Evolutionary conservation across 208 protist species (phyloP), one percentile per base, ranked within the genome.

Genomic region (Leishmania gerbilli): DNA sequence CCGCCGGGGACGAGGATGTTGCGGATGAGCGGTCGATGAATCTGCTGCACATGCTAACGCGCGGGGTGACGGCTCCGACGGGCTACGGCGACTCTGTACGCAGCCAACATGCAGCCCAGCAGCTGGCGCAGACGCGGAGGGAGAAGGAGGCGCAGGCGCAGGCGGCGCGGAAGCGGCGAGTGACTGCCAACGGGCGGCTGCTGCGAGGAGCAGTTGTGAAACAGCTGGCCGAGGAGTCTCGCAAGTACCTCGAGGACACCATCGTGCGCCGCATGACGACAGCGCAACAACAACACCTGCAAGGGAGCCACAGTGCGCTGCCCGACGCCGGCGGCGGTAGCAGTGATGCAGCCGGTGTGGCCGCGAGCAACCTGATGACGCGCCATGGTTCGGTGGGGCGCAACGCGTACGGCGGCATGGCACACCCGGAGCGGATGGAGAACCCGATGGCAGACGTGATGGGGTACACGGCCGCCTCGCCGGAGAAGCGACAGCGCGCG

Each of bases 21-120:
- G 42, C 81, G 19, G 83, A 85, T 15, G 53, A 83, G 17, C 77
- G 83, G 6, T 83, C 89, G 45, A 85, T 90, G 71, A 92, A 85
- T 60, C 83, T 94, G 19, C 90, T 96, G 71, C 87, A 91, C 53
- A 62, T 95, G 34, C 87, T 96, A 27, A 96, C 93, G 27, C 93
- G 87, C 15, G 90, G 93, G 60, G 89, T 91, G 42, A 89, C 87
- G 21, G 85, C 81, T 17, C 81, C 84, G 15, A 88, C 82, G 13
- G 93, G 93, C 17, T 96, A 96, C 84, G 89, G 91, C 79, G 89
- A 93, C 76, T 58, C 82, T 3, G 51, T 55, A 8, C 74, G 62
- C 45, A 86, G 79, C 27, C 84, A 76, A 37, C 84, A 89, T 69
- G 81, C 83, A n/a, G 85, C 90, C 9, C 84, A 84, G 65, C 83